Conservation (phyloP, 331 rosid species). For the Quercus lobata region DNA sequence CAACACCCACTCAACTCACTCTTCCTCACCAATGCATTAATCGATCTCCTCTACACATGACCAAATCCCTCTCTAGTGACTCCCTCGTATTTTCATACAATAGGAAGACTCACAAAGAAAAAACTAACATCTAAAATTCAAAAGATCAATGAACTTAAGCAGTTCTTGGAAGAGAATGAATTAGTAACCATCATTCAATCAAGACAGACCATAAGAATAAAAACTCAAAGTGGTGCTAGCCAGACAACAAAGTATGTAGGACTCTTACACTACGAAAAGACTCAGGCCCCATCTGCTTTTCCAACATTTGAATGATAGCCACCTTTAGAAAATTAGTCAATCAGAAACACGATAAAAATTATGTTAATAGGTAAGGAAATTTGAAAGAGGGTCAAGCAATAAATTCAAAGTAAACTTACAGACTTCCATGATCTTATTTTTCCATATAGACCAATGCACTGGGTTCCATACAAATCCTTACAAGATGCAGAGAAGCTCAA, state of each 20-base stretch:
- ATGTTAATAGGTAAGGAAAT: not conserved
- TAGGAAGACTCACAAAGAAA: too few relatives aligned
- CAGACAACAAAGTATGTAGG: slow-evolving; percentile 7
- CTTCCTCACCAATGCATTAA: too few relatives aligned
- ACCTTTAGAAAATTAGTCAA: slow-evolving; percentile 43
- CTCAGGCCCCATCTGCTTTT: slow-evolving; percentile 99
- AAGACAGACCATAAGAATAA: not conserved
- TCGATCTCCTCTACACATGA: too few relatives aligned
- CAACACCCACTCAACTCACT: too few relatives aligned
- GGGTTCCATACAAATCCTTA: slow-evolving; percentile 92
- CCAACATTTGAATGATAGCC: slow-evolving; percentile 96
- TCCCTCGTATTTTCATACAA: too few relatives aligned
- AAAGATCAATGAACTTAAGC: too few relatives aligned
- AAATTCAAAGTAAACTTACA: slow-evolving; percentile 50
- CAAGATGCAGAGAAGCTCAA: slow-evolving; percentile 84
- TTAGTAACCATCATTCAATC: not conserved
- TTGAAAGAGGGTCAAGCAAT: not conserved
- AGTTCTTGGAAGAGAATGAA: too few relatives aligned
- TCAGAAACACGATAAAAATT: slow-evolving; percentile 2
- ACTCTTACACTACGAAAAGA: slow-evolving; percentile 83
- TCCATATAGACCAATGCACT: slow-evolving; percentile 76
- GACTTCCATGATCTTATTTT: slow-evolving; percentile 96
- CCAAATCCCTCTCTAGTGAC: too few relatives aligned
- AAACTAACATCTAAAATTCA: too few relatives aligned
- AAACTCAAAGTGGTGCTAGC: not conserved